A percentile compares a stretch with the other conserved stretches of the same genome.
Conservation (phyloP, 2,329 filamentous ascomycete species). For the Paradendryphiella salina region DNA sequence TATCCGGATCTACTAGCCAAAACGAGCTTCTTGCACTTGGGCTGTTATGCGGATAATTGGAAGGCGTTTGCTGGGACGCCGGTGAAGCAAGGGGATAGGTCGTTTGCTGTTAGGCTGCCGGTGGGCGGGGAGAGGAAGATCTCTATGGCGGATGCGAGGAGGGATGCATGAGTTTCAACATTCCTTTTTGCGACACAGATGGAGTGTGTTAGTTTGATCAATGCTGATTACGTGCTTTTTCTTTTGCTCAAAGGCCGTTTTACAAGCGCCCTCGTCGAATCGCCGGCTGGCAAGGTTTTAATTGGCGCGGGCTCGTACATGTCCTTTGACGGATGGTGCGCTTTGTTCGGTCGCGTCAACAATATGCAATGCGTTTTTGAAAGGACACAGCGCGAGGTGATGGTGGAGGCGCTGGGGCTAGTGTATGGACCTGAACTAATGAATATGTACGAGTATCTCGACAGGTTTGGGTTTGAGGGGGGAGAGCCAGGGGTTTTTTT, state of each 20-base stretch:
- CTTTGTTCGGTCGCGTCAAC: conserved; percentile 28
- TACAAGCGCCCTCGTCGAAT: conserved; percentile 29
- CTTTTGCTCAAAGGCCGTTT: conserved; percentile 20
- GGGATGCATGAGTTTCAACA: conserved; percentile 21
- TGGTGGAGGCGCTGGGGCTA: conserved; percentile 31
- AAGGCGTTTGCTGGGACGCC: conserved; percentile 17
- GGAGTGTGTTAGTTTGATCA: conserved; percentile 3
- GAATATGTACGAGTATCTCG: conserved; percentile 42
- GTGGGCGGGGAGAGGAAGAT: conserved; percentile 25
- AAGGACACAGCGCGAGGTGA: conserved; percentile 8
- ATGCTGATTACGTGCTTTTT: neutral
- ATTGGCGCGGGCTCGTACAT: conserved; percentile 27
- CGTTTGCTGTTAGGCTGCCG: conserved; percentile 23
- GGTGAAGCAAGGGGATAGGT: conserved; percentile 27
- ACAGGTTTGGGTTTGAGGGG: conserved; percentile 46
- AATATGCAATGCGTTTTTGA: conserved; percentile 26
- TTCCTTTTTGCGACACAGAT: too few relatives aligned
- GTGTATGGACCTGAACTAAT: conserved; percentile 34
- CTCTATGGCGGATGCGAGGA: conserved; percentile 19
- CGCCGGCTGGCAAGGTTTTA: conserved; percentile 31
- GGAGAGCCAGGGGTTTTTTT: conserved; percentile 38
- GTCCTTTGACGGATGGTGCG: conserved; percentile 29
- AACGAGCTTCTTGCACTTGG: conserved; percentile 35
- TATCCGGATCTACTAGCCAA: conserved; percentile 32
- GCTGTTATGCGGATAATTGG: conserved; percentile 31